Evolutionary conservation across 148 eudicot genomes (phyloP).

Genomic region (Chenopodium berlandieri): DNA sequence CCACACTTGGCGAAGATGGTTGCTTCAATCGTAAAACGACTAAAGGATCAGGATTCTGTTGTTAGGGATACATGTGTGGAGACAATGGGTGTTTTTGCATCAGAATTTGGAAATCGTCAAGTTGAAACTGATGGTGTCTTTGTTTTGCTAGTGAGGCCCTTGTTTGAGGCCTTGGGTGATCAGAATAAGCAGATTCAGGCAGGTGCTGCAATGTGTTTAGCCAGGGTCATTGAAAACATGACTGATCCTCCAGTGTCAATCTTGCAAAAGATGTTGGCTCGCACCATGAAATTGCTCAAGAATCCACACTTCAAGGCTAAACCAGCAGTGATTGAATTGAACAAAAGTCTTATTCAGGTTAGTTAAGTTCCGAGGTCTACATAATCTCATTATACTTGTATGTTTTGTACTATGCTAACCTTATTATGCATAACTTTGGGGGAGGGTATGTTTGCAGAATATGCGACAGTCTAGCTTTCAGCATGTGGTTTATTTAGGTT

Average conservation of each 20-base stretch:
- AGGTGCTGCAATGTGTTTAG: constrained; percentile 79
- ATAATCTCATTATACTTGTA: not conserved
- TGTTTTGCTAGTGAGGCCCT: constrained; percentile 64
- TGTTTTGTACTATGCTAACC: not conserved
- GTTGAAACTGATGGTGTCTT: constrained; percentile 46
- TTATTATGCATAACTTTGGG: not conserved
- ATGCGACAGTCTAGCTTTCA: not conserved
- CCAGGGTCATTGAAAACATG: constrained; percentile 66
- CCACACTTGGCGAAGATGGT: constrained; percentile 72
- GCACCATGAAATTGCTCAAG: constrained; percentile 70
- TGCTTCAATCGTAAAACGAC: constrained; percentile 63
- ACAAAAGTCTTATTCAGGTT: constrained; percentile 82
- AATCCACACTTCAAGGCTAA: constrained; percentile 84
- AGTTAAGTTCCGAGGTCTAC: constrained; percentile 16
- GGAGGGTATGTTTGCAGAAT: no score
- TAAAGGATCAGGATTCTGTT: constrained; percentile 80
- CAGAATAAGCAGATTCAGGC: constrained; percentile 79
- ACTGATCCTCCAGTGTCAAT: constrained; percentile 58
- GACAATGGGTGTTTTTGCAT: constrained; percentile 68
- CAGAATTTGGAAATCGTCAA: constrained; percentile 44
- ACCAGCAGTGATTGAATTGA: constrained; percentile 75
- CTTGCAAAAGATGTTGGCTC: constrained; percentile 67
- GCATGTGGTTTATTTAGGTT: not conserved
- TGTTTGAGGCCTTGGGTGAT: constrained; percentile 84
- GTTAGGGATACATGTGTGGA: constrained; percentile 77